A percentile compares a stretch with the other conserved stretches of the same genome.
phyloP scores from a whole-genome alignment of 495 filamentous ascomycete genomes.

The Apiosordaria backusii region DNA sequence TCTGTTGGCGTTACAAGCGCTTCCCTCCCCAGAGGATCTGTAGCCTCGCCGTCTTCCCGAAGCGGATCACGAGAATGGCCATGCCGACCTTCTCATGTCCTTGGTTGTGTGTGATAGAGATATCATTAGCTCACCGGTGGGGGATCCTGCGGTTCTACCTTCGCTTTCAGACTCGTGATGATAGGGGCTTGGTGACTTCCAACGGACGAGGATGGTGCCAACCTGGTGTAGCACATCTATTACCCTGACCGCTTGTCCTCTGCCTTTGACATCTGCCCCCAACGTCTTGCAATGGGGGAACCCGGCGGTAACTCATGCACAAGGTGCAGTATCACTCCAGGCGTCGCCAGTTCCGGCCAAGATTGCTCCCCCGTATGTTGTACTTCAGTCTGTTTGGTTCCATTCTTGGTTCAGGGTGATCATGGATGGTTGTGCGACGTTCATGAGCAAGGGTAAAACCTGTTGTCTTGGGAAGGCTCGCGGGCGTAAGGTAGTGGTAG shows the following conservation, averaged over 20 bases:
- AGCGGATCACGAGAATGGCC: background rate
- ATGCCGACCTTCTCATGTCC: background rate
- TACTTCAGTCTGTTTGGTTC: background rate
- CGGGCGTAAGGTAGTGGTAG: background rate
- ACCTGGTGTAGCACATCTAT: background rate
- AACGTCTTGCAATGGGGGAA: background rate
- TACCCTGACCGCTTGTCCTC: background rate
- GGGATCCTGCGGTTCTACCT: background rate
- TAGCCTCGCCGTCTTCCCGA: background rate
- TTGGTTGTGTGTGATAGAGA: background rate
- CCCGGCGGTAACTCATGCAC: background rate
- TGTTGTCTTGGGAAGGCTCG: background rate
- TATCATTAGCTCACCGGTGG: background rate
- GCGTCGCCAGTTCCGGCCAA: background rate
- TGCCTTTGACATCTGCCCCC: background rate
- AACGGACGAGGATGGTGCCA: background rate
- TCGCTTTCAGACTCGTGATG: background rate
- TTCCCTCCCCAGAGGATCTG: background rate
- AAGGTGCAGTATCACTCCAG: background rate
- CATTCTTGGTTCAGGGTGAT: background rate
- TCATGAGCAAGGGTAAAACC: background rate
- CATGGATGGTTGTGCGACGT: background rate
- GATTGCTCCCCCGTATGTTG: background rate
- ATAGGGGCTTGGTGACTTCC: background rate
- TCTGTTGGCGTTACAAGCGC: background rate